Conservation (phyloP, 768 basidiomycete genomes). For the Lactarius vividus region DNA sequence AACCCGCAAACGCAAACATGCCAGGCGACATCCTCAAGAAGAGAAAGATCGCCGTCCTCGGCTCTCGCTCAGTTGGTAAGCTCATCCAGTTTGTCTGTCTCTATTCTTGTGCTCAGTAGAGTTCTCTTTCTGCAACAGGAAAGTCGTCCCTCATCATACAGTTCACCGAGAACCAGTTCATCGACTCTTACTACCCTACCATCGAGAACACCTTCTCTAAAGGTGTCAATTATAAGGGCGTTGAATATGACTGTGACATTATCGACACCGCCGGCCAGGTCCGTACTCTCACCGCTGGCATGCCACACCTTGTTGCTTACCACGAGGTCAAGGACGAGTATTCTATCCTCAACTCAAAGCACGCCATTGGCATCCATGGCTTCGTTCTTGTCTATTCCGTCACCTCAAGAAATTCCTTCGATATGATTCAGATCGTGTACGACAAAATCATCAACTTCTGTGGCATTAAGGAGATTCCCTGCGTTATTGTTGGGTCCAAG, state of each 20-base stretch:
- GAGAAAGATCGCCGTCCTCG: conserved; percentile 86
- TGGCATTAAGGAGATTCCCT: conserved; percentile 80
- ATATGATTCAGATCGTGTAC: conserved; percentile 91
- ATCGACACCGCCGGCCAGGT: conserved; percentile 98
- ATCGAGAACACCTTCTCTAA: conserved; percentile 89
- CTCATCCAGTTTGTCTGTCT: conserved; percentile 21
- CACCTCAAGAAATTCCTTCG: conserved; percentile 83
- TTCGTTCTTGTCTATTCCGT: conserved; percentile 97
- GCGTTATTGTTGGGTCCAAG: conserved; percentile 94
- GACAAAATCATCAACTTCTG: conserved; percentile 92
- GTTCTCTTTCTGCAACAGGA: conserved; percentile 47
- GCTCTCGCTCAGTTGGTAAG: conserved; percentile 86
- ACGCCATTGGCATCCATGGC: conserved; percentile 96
- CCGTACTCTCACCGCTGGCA: conserved; percentile 30
- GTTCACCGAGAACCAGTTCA: conserved; percentile 90
- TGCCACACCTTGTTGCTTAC: conserved; percentile 13
- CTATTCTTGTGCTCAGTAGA: conserved; percentile 10
- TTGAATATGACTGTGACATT: conserved; percentile 94
- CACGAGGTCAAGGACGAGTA: conserved; percentile 75
- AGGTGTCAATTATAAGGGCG: conserved; percentile 80
- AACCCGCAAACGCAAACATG: conserved; percentile 28
- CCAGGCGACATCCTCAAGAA: conserved; percentile 55
- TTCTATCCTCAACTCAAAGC: conserved; percentile 88
- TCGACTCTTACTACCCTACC: conserved; percentile 93
- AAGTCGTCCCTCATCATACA: conserved; percentile 93